Base-by-base conservation (phyloP, 345 rosid genomes). In the Gossypium longicalyx region DNA sequence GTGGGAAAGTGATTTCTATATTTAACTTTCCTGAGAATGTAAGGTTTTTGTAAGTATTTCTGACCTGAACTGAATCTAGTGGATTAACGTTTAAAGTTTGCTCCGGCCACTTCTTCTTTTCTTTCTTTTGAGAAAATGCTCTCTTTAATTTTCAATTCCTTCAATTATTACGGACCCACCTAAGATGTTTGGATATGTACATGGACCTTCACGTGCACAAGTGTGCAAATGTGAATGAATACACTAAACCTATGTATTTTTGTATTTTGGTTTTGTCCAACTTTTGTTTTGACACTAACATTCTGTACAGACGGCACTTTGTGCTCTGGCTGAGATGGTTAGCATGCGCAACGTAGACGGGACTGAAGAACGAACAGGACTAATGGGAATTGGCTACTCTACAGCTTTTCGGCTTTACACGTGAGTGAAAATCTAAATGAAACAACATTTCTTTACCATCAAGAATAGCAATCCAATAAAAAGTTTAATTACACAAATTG, bases 261-360 rank as follows among this genome's bases (percentile, higher is more conserved):
- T 52, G 56, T 52, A 52, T 16, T 52, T 52, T 4, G 16, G 56
- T 16, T 52, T 57, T 43, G 45, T n/a, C 12, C 25, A 48, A 45
- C 61, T 38, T 16, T 20, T 73, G 20, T 72, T n/a, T 27, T 60
- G 45, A 27, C 57, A 23, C 27, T 45, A 77, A 23, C 38, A 75
- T 22, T 58, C 59, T 78, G 49, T 71, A 64, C 91, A 90, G 97
- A 61, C 91, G 56, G 81, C 86, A 74, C 86, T 92, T 51, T 94
- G 97, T 80, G 97, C 98, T 64, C 77, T 94, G 59, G 90, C 91
- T 16, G 98, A 94, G 80, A 89, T 92, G 79, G 84, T 85, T 79
- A 87, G 98, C 85, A 91, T 84, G 89, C 89, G 96, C 65, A 87
- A 87, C 78, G 81, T 91, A 78, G 79, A 87, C 73, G 97, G 99